Evolutionary conservation across 2,329 filamentous ascomycete species (phyloP).

Genomic region (Neonectria hederae): DNA sequence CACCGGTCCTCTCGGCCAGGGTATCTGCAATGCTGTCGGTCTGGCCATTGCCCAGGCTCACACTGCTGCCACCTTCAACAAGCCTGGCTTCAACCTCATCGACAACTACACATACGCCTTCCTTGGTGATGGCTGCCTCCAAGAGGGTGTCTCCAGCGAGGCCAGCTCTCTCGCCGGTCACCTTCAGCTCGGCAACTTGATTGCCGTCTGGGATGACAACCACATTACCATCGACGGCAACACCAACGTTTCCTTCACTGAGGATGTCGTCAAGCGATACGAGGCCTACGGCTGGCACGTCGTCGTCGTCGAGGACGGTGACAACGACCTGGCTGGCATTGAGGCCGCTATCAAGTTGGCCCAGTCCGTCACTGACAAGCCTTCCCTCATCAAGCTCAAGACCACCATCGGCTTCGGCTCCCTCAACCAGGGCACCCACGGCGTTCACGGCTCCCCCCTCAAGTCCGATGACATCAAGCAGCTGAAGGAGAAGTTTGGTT

Average conservation of each 20-base stretch:
- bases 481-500: slow-evolving; percentile 95
- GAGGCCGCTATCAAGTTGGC: slow-evolving; percentile 87
- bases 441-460: slow-evolving; percentile 94
- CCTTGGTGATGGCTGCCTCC: slow-evolving; percentile 97
- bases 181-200: slow-evolving; percentile 97
- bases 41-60: slow-evolving; percentile 96
- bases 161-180: slow-evolving; percentile 93
- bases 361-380: slow-evolving; percentile 93
- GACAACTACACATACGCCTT: slow-evolving; percentile 98
- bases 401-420: slow-evolving; percentile 98
- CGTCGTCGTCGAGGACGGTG: slow-evolving; percentile 84
- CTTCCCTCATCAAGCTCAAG: slow-evolving; percentile 93
- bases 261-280: slow-evolving; percentile 94
- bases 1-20: slow-evolving; percentile 96
- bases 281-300: slow-evolving; percentile 98
- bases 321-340: slow-evolving; percentile 86
- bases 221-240: slow-evolving; percentile 95
- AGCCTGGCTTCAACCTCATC: slow-evolving; percentile 88
- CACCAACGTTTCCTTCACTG: slow-evolving; percentile 95
- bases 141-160: slow-evolving; percentile 97
- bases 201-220: slow-evolving; percentile 98
- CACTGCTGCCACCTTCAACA: slow-evolving; percentile 93
- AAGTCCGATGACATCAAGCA: slow-evolving; percentile 94
- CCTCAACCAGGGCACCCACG: slow-evolving; percentile 89
- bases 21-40: slow-evolving; percentile 97